Base-by-base conservation (phyloP, 257 asterid genomes). In the Leonotis leonurus region DNA sequence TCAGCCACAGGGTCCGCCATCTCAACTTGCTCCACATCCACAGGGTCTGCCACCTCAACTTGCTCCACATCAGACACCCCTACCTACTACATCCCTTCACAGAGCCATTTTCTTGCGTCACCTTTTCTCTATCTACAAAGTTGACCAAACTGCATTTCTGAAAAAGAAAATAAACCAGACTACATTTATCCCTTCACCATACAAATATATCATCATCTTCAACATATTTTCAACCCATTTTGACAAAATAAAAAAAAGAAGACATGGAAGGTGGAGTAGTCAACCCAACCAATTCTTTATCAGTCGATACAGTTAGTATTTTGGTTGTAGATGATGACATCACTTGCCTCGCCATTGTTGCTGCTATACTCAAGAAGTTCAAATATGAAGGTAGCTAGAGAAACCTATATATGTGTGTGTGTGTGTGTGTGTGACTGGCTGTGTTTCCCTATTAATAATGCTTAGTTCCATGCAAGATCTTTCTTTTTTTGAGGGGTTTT, bases 301-400 rank as follows among this genome's bases (percentile, higher is more conserved):
- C n/a, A n/a, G n/a, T n/a, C n/a, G n/a, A n/a, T n/a, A n/a, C n/a
- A n/a, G n/a, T n/a, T n/a, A n/a, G n/a, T n/a, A n/a, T n/a, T n/a
- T n/a, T n/a, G n/a, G n/a, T n/a, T n/a, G n/a, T n/a, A n/a, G n/a
- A n/a, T n/a, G n/a, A n/a, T n/a, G n/a, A n/a, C n/a, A n/a, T 56
- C 4, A 74, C 79, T 0, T 81, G 80, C 65, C 85, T 82, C 49
- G 11, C 86, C 57, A 57, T 79, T 44, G 74, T 76, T 67, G 73
- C 92, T 69, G 84, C 81, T 22, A 57, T 69, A 25, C 89, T 84
- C 35, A 77, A 62, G 65, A 75, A 67, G 54, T 70, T 72, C 45
- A 71, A 73, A 1, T 75, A 77, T 69, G 37, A 60, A 65, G 89
- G 92, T 43, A n/a, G n/a, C n/a, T n/a, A n/a, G n/a, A n/a, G n/a